Evolutionary conservation across 2,329 filamentous ascomycete species (phyloP), one percentile per base, ranked within the genome.

Genomic region (Neodidymelliopsis sp.): DNA sequence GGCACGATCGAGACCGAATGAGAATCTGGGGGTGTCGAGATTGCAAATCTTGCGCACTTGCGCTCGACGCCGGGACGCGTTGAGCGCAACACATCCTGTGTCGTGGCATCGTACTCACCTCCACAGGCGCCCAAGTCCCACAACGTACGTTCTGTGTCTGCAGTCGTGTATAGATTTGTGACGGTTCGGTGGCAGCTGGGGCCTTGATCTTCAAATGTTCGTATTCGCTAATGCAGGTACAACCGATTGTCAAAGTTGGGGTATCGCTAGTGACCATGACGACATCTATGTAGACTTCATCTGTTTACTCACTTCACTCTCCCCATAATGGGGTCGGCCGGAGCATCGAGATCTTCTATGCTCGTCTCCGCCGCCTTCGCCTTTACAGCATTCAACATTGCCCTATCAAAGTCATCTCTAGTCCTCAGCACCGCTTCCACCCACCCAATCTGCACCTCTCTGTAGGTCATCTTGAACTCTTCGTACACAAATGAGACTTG

Each of bases 361-460:
- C 89, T 86, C 60, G 96, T 83, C 73, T 91, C 89, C 6, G 91
- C 92, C n/a, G 92, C 93, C 69, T 87, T 84, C 2, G 86, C 85
- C 79, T 97, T 97, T 37, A 97, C 88, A 13, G 85, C 83, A 67
- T 91, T 94, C 56, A 97, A 74, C 89, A 97, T 91, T 52, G 84
- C 83, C 60, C 93, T 81, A 73, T 97, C 94, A 75, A 96, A 97
- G 76, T 99, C 94, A 73, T 99, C 94, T 60, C 95, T 81, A 2
- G 86, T 81, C 59, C 92, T 83, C 56, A 99, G 70, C 36, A 96
- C 93, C 6, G 90, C 88, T 79, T 99, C 95, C 6, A 99, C 91
- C 94, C 94, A 99, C 34, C 86, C 88, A 50, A 97, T 86, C 72
- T 95, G 91, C 69, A 97, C 78, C 74, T 99, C 94, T 90, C 93